Evolutionary conservation across 2,329 filamentous ascomycete species (phyloP).

Genomic region (Sarocladium kiliense): DNA sequence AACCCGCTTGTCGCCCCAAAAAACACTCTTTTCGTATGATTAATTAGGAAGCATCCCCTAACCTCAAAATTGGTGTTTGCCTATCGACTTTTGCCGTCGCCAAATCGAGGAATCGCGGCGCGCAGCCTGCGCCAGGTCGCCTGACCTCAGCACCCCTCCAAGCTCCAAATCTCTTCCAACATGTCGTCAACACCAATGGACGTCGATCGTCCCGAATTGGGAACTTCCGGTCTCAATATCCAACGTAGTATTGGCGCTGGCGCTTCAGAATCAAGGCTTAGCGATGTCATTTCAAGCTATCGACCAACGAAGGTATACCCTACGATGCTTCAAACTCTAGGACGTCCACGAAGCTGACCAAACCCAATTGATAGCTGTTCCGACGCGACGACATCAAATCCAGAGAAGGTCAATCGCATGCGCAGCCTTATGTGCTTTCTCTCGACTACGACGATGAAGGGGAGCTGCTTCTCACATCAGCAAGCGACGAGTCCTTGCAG

Average conservation of each 20-base stretch:
- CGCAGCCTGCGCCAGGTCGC: background rate
- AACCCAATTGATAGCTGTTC: conserved; percentile 39
- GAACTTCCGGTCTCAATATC: conserved; percentile 41
- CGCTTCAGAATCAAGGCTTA: conserved; percentile 58
- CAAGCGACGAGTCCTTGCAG: conserved; percentile 92
- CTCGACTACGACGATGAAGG: conserved; percentile 96
- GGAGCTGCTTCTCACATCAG: conserved; percentile 84
- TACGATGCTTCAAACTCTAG: background rate
- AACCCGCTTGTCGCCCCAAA: no score
- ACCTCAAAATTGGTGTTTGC: background rate
- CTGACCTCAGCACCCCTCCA: conserved; percentile 3
- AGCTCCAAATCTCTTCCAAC: background rate
- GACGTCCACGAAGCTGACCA: background rate
- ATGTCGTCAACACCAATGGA: conserved; percentile 49
- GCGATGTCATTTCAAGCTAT: conserved; percentile 72
- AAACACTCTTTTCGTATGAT: no score
- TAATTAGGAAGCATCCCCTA: no score
- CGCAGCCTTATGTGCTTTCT: conserved; percentile 67
- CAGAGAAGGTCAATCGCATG: conserved; percentile 33
- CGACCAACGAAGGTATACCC: conserved; percentile 68
- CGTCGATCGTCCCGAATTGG: conserved; percentile 39
- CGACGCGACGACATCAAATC: conserved; percentile 48
- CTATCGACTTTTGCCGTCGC: no score
- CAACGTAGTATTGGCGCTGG: conserved; percentile 38
- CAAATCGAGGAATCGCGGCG: background rate